A percentile compares a stretch with the other conserved stretches of the same genome.
Conservation (phyloP, 192 early-diverging fungal genomes). For the Entomortierella beljakovae region DNA sequence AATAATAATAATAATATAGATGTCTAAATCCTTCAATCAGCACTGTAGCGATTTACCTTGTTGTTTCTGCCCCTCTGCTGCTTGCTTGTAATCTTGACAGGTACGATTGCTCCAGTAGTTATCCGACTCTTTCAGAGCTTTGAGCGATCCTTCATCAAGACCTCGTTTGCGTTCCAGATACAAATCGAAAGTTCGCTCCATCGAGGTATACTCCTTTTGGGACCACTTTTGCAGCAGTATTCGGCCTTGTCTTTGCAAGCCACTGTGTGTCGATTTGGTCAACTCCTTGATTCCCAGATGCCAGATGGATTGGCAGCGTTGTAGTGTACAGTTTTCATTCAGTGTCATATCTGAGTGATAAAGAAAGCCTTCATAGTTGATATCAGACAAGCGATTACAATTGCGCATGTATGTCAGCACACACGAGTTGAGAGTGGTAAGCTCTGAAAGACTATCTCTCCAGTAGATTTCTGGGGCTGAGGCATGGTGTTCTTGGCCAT, state of each 20-base stretch:
- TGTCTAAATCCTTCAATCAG: too few relatives aligned
- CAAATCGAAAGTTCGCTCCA: conserved; percentile 16
- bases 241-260: conserved; percentile 14
- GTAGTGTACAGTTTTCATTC: conserved; percentile 17
- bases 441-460: conserved; percentile 10
- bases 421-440: conserved; percentile 12
- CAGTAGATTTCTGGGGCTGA: conserved; percentile 1
- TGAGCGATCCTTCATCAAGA: conserved; percentile 16
- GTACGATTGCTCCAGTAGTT: conserved; percentile 11
- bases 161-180: conserved; percentile 24
- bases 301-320: conserved; percentile 19
- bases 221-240: conserved; percentile 14
- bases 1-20: too few relatives aligned
- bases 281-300: conserved; percentile 11
- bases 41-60: too few relatives aligned
- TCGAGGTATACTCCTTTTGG: conserved; percentile 19
- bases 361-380: conserved; percentile 17
- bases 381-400: conserved; percentile 13
- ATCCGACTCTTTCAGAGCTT: conserved; percentile 20
- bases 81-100: conserved; percentile 5
- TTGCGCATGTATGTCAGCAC: conserved; percentile 13
- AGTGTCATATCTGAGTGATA: conserved; percentile 9
- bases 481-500: too few relatives aligned
- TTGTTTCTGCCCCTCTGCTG: conserved; percentile 16
- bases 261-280: conserved; percentile 10